Base-by-base conservation (phyloP, 2,329 filamentous ascomycete genomes). In the Spiromastix sp. region DNA sequence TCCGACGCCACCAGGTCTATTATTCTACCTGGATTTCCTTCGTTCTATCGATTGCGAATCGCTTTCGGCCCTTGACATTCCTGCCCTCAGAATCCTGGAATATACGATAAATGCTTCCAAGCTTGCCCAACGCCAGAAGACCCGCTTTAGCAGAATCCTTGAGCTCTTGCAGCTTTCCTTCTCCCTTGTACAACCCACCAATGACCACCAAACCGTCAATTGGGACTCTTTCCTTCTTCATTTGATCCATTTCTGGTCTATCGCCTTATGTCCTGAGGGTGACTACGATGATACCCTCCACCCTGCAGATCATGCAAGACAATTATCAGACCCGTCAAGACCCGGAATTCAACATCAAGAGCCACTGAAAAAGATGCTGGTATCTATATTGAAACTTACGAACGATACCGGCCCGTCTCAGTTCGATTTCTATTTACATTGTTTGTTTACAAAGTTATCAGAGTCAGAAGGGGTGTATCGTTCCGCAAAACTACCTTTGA, bases 21-120 rank as follows among this genome's bases (percentile, higher is more conserved):
- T 24, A n/a, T 41, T 38, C 21, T 32, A 17, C 15, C 13, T 38
- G 12, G 35, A 41, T 20, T 24, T 41, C 11, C 12, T 41, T 32
- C 17, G 11, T 12, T 38, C 26, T 10, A 13, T 28, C 22, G 7
- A 16, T 27, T 11, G 11, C 8, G 20, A 35, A 6, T 9, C 9
- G 3, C 21, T 12, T 15, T 27, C 17, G n/a, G 3, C 6, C 6
- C 12, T 7, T 2, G 4, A 17, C 21, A 5, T 27, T 11, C 12
- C 13, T 8, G 18, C 11, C 3, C 17, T 27, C 13, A 18, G 11
- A 11, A 17, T 35, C 28, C 9, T 35, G 11, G 12, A 27, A 11
- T 17, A 27, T 18, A 11, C 19, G 13, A 18, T 12, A 16, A 17
- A 12, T 12, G 21, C 16, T 13, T 10, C 18, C 10, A 18, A 35